Conservation (phyloP, 2,329 filamentous ascomycete genomes). For the Venturia oleaginea region DNA sequence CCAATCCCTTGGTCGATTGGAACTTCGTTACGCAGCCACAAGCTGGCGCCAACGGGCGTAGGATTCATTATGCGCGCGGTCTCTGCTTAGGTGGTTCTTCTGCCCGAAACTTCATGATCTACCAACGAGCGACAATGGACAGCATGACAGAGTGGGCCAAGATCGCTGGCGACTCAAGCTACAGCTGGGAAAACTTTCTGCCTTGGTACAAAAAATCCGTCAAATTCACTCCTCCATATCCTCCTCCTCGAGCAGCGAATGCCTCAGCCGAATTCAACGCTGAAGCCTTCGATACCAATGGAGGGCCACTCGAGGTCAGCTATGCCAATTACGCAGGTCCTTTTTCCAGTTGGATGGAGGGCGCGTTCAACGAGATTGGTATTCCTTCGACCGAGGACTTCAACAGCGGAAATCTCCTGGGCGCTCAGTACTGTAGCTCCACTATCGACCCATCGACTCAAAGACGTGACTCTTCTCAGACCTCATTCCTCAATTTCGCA, state of each 20-base stretch:
- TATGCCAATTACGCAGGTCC: slow-evolving; percentile 8
- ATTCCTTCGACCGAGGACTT: background rate
- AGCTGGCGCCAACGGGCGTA: slow-evolving; percentile 11
- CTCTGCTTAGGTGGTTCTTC: slow-evolving; percentile 21
- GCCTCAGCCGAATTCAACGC: slow-evolving; percentile 20
- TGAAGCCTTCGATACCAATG: slow-evolving; percentile 6
- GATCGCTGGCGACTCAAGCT: slow-evolving; percentile 24
- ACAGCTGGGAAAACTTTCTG: slow-evolving; percentile 22
- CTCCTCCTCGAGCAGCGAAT: slow-evolving; percentile 19
- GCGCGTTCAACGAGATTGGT: slow-evolving; percentile 2
- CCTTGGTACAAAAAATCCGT: slow-evolving; percentile 24
- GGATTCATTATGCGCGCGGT: slow-evolving; percentile 22
- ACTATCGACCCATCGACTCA: slow-evolving; percentile 4
- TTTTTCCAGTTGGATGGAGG: slow-evolving; percentile 5
- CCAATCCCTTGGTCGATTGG: slow-evolving; percentile 23
- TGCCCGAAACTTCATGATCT: slow-evolving; percentile 13
- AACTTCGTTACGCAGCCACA: slow-evolving; percentile 23
- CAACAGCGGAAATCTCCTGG: slow-evolving; percentile 8
- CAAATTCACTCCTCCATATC: slow-evolving; percentile 24
- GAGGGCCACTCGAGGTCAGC: slow-evolving; percentile 11
- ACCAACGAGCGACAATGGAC: slow-evolving; percentile 6
- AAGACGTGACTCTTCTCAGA: background rate
- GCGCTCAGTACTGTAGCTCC: background rate
- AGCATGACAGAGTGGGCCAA: slow-evolving; percentile 21
- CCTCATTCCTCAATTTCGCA: background rate